phyloP scores from a whole-genome alignment of 2,329 filamentous ascomycete species.

The Paecilomyces niveus region DNA sequence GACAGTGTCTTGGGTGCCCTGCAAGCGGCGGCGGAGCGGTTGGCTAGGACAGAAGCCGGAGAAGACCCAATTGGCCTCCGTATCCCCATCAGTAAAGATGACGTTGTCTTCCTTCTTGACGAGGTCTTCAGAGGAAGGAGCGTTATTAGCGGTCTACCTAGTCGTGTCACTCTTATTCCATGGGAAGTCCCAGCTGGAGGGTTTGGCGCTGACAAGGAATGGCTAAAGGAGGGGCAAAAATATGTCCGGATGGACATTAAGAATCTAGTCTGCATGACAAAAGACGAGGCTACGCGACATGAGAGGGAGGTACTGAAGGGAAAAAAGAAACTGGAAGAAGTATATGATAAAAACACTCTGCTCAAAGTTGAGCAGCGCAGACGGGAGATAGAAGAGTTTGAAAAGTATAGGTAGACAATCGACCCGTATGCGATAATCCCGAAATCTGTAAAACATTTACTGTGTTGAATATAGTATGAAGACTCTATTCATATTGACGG shows the following conservation, averaged over 20 bases:
- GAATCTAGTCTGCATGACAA: conserved; percentile 85
- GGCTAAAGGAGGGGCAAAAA: conserved; percentile 62
- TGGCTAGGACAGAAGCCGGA: conserved; percentile 50
- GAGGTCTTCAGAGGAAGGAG: conserved; percentile 83
- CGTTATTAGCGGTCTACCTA: conserved; percentile 72
- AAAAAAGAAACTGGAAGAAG: conserved; percentile 57
- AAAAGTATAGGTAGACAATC: conserved; percentile 44
- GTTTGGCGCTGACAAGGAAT: conserved; percentile 56
- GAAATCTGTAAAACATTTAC: not conserved
- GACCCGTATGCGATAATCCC: not conserved
- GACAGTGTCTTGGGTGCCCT: conserved; percentile 70
- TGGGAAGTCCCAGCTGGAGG: conserved; percentile 63
- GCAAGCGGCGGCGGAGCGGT: conserved; percentile 71
- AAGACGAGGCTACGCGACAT: conserved; percentile 76
- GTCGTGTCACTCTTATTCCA: conserved; percentile 68
- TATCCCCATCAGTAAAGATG: conserved; percentile 67
- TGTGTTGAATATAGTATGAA: not conserved
- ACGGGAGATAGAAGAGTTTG: conserved; percentile 56
- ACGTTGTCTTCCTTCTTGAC: conserved; percentile 82
- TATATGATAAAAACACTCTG: conserved; percentile 66
- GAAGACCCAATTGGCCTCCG: conserved; percentile 63
- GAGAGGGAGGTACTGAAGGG: conserved; percentile 71
- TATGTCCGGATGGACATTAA: conserved; percentile 60
- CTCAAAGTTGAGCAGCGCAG: conserved; percentile 60
- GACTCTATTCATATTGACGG: not conserved